Percentiles rank a stretch among this genome's conserved stretches.
phyloP scores from a whole-genome alignment of 2,329 filamentous ascomycete genomes.

The Ambrosiella cleistominuta region DNA sequence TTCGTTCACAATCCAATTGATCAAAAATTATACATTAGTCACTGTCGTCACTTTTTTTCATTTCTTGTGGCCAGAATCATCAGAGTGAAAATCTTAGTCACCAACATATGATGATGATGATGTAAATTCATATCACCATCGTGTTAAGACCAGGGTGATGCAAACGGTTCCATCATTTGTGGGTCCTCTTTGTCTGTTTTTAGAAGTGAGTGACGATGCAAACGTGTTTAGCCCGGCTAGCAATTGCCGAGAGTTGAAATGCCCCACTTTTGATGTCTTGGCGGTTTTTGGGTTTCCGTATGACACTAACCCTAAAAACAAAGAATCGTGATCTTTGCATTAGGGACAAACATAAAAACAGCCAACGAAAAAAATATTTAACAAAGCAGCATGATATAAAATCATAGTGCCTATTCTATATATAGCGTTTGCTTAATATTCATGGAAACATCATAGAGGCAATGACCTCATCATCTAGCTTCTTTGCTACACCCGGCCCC shows the following conservation, averaged over 20 bases:
- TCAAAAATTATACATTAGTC: too few relatives aligned
- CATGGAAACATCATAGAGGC: too few relatives aligned
- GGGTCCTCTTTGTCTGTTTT: not conserved
- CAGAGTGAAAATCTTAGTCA: too few relatives aligned
- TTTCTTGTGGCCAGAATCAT: too few relatives aligned
- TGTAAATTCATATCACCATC: too few relatives aligned
- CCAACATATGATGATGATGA: too few relatives aligned
- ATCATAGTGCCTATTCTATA: too few relatives aligned
- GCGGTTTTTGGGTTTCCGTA: not conserved
- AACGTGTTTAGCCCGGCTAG: not conserved
- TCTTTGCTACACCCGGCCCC: slow-evolving; percentile 12
- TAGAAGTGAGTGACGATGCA: not conserved
- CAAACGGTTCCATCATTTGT: not conserved
- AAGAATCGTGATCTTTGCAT: not conserved
- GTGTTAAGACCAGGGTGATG: not conserved
- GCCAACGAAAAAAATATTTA: not conserved
- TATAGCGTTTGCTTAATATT: too few relatives aligned
- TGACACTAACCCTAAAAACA: not conserved
- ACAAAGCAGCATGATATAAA: too few relatives aligned
- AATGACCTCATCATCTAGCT: too few relatives aligned
- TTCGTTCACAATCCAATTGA: too few relatives aligned
- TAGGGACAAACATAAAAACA: not conserved
- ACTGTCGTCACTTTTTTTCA: too few relatives aligned
- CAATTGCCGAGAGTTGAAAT: not conserved
- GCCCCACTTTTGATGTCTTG: slow-evolving; percentile 1